Evolutionary conservation across 78 protist species (phyloP), one percentile per base, ranked within the genome.

Genomic region (Neovahlkampfia damariscottae): DNA sequence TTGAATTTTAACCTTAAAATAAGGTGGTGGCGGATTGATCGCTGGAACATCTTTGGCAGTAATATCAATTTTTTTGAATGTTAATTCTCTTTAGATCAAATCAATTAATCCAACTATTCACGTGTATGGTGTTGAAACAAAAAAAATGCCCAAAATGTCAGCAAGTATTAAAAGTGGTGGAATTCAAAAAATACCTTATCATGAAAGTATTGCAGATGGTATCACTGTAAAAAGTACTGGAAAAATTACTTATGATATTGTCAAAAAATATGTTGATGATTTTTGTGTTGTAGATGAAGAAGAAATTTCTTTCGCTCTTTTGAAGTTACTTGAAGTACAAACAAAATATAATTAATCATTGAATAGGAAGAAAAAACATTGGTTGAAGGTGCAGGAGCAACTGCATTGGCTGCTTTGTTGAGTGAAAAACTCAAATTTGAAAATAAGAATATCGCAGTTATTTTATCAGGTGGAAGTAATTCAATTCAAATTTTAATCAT

Each of bases 401-500:
- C 85, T 9, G 85, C 84, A 0, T 78, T 84, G 8, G 85, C 86
- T 19, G 91, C 79, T 34, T 34, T 82, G 1, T 67, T 84, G 69
- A 62, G 74, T 28, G 79, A 62, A 28, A 30, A 38, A 19, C 74
- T 84, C 8, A 32, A 34, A 8, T n/a, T 27, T 36, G 81, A 70
- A n/a, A 82, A 76, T 0, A 82, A 79, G 59, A 27, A 66, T 68
- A 79, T 83, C 0, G 82, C 70, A 4, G 30, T 70, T 38, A 80
- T 86, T 19, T 84, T 85, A 38, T 86, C 89, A 59, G 93, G 93
- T n/a, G 88, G 88, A n/a, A 89, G 86, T 72, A n/a, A n/a, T n/a
- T n/a, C n/a, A n/a, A n/a, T n/a, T n/a, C n/a, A n/a, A n/a, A n/a
- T n/a, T n/a, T n/a, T n/a, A n/a, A n/a, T n/a, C n/a, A n/a, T n/a